Evolutionary conservation across 2,329 filamentous ascomycete genomes (phyloP).

Genomic region (Cordyceps cicadae): DNA sequence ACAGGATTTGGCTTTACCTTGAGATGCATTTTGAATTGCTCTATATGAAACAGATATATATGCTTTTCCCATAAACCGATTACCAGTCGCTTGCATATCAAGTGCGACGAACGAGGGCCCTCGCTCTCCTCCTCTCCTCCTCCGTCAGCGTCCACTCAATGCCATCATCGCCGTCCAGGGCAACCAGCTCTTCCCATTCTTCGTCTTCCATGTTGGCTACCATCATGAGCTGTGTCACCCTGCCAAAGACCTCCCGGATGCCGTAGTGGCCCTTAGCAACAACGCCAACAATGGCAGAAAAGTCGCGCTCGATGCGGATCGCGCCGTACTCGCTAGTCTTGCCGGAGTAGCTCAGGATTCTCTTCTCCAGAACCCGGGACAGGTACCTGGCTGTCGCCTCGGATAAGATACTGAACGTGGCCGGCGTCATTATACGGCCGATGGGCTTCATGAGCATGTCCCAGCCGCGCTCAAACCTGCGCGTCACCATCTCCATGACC

Average conservation of each 20-base stretch:
- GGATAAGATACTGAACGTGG: conserved; percentile 68
- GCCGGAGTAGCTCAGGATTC: conserved; percentile 72
- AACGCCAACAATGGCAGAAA: conserved; percentile 63
- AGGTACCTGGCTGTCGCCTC: conserved; percentile 67
- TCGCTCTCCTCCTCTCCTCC: conserved; percentile 66
- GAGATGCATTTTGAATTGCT: background rate
- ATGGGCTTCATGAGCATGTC: conserved; percentile 77
- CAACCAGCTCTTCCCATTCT: conserved; percentile 73
- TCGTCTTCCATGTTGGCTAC: conserved; percentile 93
- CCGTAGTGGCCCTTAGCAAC: conserved; percentile 66
- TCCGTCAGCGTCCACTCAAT: conserved; percentile 64
- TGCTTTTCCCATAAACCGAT: background rate
- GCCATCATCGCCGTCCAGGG: conserved; percentile 47
- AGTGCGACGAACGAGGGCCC: conserved; percentile 49
- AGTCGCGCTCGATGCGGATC: conserved; percentile 74
- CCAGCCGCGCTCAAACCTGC: conserved; percentile 80
- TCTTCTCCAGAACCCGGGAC: conserved; percentile 73
- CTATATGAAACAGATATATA: background rate
- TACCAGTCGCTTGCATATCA: background rate
- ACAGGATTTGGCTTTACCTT: background rate
- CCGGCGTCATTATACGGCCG: conserved; percentile 70
- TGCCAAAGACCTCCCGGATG: conserved; percentile 67
- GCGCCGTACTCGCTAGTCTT: conserved; percentile 75
- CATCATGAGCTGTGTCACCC: conserved; percentile 72
- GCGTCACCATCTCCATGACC: conserved; percentile 59